Evolutionary conservation across 805 yeast species (phyloP).

Genomic region (Starmerella roubikii): DNA sequence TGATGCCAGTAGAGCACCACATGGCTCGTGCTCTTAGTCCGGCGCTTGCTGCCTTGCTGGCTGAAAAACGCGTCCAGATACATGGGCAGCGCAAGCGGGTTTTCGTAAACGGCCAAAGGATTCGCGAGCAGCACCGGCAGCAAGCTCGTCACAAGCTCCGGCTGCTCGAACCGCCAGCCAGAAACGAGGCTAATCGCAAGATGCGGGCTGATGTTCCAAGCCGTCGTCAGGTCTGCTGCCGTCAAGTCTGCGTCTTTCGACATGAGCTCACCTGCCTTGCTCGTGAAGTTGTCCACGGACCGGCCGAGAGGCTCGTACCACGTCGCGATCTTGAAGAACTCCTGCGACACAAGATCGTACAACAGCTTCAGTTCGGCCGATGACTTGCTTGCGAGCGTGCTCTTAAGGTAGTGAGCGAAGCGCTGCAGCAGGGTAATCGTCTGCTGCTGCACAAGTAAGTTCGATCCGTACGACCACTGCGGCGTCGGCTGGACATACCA

Average conservation of each 20-base stretch:
- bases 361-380: slow-evolving; percentile 30
- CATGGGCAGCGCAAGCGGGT: slow-evolving; percentile 48
- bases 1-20: slow-evolving; percentile 52
- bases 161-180: slow-evolving; percentile 4
- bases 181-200: slow-evolving; percentile 48
- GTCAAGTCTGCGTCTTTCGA: slow-evolving; percentile 7
- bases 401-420: slow-evolving; percentile 33
- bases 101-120: slow-evolving; percentile 46
- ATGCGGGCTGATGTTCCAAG: slow-evolving; percentile 55
- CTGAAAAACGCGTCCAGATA: slow-evolving; percentile 25
- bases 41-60: not conserved
- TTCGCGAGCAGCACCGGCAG: slow-evolving; percentile 35
- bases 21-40: slow-evolving; percentile 13
- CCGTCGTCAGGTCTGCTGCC: slow-evolving; percentile 33
- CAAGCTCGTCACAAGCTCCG: slow-evolving; percentile 28
- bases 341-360: slow-evolving; percentile 57
- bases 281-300: not conserved
- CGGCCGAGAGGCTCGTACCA: slow-evolving; percentile 55
- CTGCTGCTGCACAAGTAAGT: slow-evolving; percentile 52
- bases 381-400: slow-evolving; percentile 17
- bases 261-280: not conserved
- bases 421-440: slow-evolving; percentile 42
- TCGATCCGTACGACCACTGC: slow-evolving; percentile 75
- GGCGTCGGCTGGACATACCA: slow-evolving; percentile 56
- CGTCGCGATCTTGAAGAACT: slow-evolving; percentile 52